Conservation (phyloP, 495 filamentous ascomycete species). For the Halenospora varia region DNA sequence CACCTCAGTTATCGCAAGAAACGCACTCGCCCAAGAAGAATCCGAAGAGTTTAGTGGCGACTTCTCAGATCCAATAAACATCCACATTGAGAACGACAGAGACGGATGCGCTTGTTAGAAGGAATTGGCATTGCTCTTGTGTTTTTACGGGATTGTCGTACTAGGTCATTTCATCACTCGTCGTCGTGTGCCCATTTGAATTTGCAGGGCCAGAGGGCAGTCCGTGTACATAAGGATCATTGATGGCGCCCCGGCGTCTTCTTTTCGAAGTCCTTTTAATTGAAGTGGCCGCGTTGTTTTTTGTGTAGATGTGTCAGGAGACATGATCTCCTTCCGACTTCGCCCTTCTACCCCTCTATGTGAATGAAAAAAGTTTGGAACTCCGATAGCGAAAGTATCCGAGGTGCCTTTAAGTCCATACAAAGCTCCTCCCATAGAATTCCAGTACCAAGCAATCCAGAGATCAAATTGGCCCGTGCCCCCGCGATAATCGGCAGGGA, state of each 20-base stretch:
- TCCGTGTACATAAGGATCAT: conserved; percentile 26
- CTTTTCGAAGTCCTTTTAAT: not conserved
- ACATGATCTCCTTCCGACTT: not conserved
- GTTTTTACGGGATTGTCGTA: conserved; percentile 1
- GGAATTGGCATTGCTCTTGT: conserved; percentile 6
- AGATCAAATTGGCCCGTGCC: not conserved
- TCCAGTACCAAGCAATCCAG: not conserved
- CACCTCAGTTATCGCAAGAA: conserved; percentile 82
- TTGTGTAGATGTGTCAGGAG: not conserved
- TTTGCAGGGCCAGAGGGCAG: not conserved
- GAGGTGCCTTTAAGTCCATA: no score
- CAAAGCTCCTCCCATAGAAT: not conserved
- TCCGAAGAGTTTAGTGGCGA: conserved; percentile 89
- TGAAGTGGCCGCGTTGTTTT: not conserved
- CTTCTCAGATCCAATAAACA: conserved; percentile 96
- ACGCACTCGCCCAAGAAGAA: conserved; percentile 94
- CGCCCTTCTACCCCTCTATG: not conserved
- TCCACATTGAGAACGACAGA: conserved; percentile 85
- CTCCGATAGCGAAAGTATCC: not conserved
- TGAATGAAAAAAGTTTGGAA: not conserved
- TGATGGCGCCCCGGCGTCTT: conserved; percentile 23
- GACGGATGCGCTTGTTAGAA: conserved; percentile 86
- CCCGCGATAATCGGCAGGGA: not conserved
- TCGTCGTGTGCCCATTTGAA: not conserved
- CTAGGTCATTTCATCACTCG: not conserved